A percentile compares a stretch with the other conserved stretches of the same genome.
These are phyloP conservation scores for Closterium sp. DNA, from an alignment of 139 green algal species.

Conservation along the genomic window DNA sequence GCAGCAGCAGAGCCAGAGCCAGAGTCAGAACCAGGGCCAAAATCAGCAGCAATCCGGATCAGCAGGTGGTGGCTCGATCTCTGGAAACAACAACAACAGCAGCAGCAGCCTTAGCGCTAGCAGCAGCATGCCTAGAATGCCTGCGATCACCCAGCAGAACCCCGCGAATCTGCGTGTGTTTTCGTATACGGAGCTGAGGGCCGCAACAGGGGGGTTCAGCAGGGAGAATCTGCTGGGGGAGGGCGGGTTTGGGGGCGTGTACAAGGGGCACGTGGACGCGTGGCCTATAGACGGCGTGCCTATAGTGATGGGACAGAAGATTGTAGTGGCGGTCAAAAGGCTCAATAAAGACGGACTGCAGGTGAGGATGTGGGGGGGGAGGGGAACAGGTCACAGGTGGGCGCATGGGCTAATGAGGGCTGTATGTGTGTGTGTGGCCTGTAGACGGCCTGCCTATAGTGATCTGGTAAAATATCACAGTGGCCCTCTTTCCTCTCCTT, in stretches of 20 bases:
- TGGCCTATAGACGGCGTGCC: neutral
- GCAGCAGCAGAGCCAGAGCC: neutral
- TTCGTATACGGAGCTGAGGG: conserved; percentile 10
- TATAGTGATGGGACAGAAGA: conserved; percentile 5
- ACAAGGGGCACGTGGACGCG: conserved; percentile 21
- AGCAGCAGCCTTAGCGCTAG: neutral
- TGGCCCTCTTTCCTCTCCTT: too few relatives aligned
- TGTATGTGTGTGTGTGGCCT: neutral
- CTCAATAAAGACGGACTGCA: conserved; percentile 29
- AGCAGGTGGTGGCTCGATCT: neutral
- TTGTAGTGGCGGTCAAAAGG: conserved; percentile 31
- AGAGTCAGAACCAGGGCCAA: neutral
- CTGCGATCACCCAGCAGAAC: conserved; percentile 9
- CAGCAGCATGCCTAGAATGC: neutral
- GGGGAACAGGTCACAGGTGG: neutral
- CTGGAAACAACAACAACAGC: neutral
- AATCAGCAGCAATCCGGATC: neutral
- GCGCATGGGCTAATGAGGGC: too few relatives aligned
- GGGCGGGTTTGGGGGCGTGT: conserved; percentile 36
- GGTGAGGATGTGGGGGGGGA: neutral
- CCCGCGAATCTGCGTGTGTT: conserved; percentile 13
- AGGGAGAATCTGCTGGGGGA: conserved; percentile 34
- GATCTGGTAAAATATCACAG: neutral
- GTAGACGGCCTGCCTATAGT: neutral
- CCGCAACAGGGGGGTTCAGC: conserved; percentile 14